Percentiles rank a stretch among this genome's conserved stretches.
phyloP scores from a whole-genome alignment of 176 grass and related monocot genomes.

The Coix lacrymajobi region DNA sequence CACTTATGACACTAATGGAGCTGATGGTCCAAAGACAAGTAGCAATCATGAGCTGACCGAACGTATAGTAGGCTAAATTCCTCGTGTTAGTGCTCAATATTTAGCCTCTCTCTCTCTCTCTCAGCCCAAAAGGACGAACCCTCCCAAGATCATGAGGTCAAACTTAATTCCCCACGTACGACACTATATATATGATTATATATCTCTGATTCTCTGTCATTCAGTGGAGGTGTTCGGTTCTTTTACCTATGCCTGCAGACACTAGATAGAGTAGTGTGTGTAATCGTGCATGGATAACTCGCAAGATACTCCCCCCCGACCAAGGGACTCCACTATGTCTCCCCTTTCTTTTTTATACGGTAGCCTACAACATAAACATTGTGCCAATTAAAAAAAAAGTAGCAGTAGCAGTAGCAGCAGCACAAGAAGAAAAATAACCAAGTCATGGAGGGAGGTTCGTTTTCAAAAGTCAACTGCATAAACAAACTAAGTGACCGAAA shows the following conservation, averaged over 20 bases:
- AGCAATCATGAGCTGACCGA: conserved; percentile 23
- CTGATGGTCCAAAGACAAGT: conserved; percentile 15
- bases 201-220: not conserved
- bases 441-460: not conserved
- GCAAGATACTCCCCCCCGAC: not conserved
- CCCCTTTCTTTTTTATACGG: not conserved
- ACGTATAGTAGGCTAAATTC: conserved; percentile 20
- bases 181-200: not conserved
- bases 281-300: conserved; percentile 4
- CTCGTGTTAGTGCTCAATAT: conserved; percentile 19
- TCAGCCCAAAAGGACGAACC: not conserved
- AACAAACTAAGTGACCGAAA: conserved; percentile 35
- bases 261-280: not conserved
- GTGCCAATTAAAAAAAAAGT: not conserved
- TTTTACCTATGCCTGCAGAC: not conserved
- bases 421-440: not conserved
- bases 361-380: not conserved
- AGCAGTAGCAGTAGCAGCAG: not conserved
- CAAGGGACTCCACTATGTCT: not conserved
- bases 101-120: not conserved
- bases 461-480: conserved; percentile 31
- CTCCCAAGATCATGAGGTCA: conserved; percentile 18
- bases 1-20: not conserved
- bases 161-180: conserved; percentile 20
- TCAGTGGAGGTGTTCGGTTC: conserved; percentile 27